Evolutionary conservation across 2,329 filamentous ascomycete species (phyloP), one percentile per base, ranked within the genome.

Genomic region (Zarea fungicola): DNA sequence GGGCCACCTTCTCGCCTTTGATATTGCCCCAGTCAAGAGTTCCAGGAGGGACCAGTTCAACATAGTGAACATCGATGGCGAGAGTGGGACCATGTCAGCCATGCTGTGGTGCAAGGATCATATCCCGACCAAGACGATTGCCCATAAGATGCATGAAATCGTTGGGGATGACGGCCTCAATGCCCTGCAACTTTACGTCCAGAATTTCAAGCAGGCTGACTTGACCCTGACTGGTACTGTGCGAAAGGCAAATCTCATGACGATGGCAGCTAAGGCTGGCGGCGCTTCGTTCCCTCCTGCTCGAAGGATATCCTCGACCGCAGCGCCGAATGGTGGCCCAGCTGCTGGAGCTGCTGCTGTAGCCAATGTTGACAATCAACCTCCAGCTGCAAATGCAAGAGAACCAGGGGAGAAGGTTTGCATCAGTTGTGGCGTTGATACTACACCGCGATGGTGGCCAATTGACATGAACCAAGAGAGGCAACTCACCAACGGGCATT

Each of bases 151-250:
- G 73, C 79, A 87, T 54, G 90, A 96, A 56, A 64, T 80, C 19
- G 83, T 86, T 10, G 82, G 85, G 48, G 82, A 85, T 18, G 74
- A 75, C n/a, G 83, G 83, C n/a, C 68, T 83, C 46, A 95, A 84
- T 58, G 89, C 88, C 9, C 71, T 99, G 42, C 90, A 96, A 64
- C 75, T 95, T 22, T 99, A 87, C 63, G 88, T 86, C 37, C 85
- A 85, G 56, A 90, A 85, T 50, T 96, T 89, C 73, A 99, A 99
- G 67, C 92, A 97, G 68, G 92, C 93, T 8, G 93, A 99, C 63
- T 78, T 92, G 34, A 82, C 87, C 3, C 72, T 96, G 58, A 96
- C 91, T 3, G 93, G 93, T 23, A 96, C 92, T 16, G 89, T 93
- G 19, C 85, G 93, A 48, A 96, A 96, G 67, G 92, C 93, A 19